Evolutionary conservation across 148 eudicot genomes (phyloP).

Genomic region (Simmondsia chinensis): DNA sequence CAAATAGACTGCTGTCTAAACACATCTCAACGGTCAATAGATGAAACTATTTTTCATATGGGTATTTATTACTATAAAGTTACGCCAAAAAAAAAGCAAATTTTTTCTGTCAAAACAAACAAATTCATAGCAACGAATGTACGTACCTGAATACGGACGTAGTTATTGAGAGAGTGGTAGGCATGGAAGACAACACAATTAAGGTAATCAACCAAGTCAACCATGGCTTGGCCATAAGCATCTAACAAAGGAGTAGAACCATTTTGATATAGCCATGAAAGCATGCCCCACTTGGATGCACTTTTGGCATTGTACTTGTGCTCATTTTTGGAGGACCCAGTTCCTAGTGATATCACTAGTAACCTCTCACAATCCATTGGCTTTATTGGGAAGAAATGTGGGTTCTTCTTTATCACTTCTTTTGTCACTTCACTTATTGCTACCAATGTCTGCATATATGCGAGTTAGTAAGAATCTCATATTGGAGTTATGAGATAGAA

Average conservation of each 20-base stretch:
- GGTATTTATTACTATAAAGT: no score
- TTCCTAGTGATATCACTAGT: conserved; percentile 46
- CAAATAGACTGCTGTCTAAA: no score
- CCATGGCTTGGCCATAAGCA: conserved; percentile 19
- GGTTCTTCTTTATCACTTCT: conserved; percentile 16
- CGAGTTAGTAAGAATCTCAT: not conserved
- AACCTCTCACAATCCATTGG: conserved; percentile 27
- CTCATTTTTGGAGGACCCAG: conserved; percentile 27
- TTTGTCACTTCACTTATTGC: conserved; percentile 46
- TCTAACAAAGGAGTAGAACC: conserved; percentile 33
- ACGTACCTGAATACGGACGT: conserved; percentile 55
- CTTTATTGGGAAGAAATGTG: conserved; percentile 25
- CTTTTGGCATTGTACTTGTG: conserved; percentile 22
- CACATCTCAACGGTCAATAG: no score
- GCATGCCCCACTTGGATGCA: conserved; percentile 51
- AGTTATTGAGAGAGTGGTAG: conserved; percentile 25
- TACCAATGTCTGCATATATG: conserved; percentile 23
- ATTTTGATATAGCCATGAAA: conserved; percentile 31
- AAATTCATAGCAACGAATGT: not conserved
- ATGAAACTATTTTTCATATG: no score
- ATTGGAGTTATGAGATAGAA: no score
- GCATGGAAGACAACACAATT: conserved; percentile 33
- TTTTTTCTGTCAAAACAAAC: no score
- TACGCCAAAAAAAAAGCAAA: no score
- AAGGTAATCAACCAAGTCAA: conserved; percentile 40